Base-by-base conservation (phyloP, 176 grass and related monocot genomes). In the Oryza brachyantha region DNA sequence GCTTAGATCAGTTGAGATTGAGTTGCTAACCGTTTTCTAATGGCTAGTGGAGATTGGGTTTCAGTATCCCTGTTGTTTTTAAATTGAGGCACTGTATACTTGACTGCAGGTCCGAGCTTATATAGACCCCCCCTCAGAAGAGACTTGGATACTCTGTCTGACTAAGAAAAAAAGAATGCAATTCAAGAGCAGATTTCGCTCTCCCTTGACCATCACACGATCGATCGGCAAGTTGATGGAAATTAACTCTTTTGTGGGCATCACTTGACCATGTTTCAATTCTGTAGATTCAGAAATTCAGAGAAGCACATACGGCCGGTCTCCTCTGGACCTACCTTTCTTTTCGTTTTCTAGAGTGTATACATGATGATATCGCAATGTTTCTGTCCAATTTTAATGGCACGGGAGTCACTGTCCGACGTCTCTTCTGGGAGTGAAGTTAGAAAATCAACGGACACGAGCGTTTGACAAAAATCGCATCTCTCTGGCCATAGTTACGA, bases 381-480 rank as follows among this genome's bases (percentile, higher is more conserved):
- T 64, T 65, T 36, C 43, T 43, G 54, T 43, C 50, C 21, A 68
- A 1, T 38, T 58, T 57, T 67, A 8, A 45, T 59, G 48, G 4
- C 16, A 19, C 13, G 13, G 5, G 10, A 9, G 85, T 87, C 85
- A 35, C 85, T 77, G 34, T 82, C 68, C 66, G 45, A 67, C 85
- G 66, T 87, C 43, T 78, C 74, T 73, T 78, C 27, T 72, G 79
- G 79, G 60, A 66, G 36, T 65, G 59, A 83, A 36, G n/a, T 35
- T 48, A 54, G 59, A 85, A 85, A 71, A 67, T 70, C 61, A 70
- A 38, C 10, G 24, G n/a, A 3, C 55, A 64, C 36, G 13, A 0
- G 50, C 11, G 48, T 81, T 61, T 75, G 62, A 75, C 68, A 81
- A 40, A 57, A 52, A 21, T 21, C 26, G 68, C 4, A 66, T 9